phyloP scores from a whole-genome alignment of 345 rosid genomes.

The Aegle marmelos region DNA sequence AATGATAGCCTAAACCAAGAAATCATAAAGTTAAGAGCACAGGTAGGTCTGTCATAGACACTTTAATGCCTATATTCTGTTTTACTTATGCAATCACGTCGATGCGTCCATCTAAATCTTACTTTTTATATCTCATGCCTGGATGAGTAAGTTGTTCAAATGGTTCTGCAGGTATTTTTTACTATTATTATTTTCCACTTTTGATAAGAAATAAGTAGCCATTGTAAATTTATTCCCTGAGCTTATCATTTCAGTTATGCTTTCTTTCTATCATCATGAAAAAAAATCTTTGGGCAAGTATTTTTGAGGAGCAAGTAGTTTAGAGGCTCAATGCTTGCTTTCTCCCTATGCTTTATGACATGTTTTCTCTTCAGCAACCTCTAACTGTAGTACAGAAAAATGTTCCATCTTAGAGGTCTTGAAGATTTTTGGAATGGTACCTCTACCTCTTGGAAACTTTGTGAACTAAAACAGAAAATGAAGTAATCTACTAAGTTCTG shows the following conservation, averaged over 20 bases:
- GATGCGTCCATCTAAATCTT: background rate
- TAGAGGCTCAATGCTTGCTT: too few species aligned
- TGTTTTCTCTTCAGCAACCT: too few species aligned
- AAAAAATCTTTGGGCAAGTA: background rate
- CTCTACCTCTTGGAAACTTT: background rate
- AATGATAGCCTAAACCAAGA: slow-evolving; percentile 50
- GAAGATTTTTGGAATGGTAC: background rate
- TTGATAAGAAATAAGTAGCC: background rate
- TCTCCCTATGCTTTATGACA: too few species aligned
- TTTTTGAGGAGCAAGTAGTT: background rate
- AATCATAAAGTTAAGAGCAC: slow-evolving; percentile 54
- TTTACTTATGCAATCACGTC: background rate
- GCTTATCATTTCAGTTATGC: background rate
- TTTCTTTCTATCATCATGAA: background rate
- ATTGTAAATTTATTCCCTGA: background rate
- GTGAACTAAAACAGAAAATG: background rate
- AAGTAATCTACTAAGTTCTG: background rate
- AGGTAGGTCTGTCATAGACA: slow-evolving; percentile 37
- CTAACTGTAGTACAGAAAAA: background rate
- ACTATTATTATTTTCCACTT: background rate
- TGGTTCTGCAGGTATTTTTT: background rate
- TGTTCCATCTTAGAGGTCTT: background rate
- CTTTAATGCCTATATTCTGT: background rate
- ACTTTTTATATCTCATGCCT: background rate
- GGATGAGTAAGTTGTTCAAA: background rate